phyloP scores from a whole-genome alignment of 208 protist genomes.

The Acanthamoeba castellanii region DNA sequence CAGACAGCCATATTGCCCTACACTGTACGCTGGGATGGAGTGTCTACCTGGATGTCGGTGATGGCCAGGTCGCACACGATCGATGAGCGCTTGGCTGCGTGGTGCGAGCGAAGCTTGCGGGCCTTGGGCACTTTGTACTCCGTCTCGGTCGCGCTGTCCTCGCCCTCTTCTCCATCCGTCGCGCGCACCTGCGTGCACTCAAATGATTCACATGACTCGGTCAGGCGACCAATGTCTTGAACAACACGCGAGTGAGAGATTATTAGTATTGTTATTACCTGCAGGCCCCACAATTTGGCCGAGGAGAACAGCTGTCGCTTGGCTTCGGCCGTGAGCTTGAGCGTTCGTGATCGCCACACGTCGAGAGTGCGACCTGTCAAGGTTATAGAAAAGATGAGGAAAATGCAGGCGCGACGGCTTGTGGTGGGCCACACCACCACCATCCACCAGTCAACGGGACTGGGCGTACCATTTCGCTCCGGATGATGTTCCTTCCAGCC shows the following conservation, averaged over 20 bases:
- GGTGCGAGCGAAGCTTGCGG: background rate
- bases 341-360: slow-evolving; percentile 42
- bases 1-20: background rate
- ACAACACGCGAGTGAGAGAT: background rate
- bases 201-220: no score
- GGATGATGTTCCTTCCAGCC: slow-evolving; percentile 51
- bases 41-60: slow-evolving; percentile 2
- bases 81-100: background rate
- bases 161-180: slow-evolving; percentile 33
- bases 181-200: background rate
- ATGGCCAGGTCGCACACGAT: slow-evolving; percentile 49
- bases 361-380: slow-evolving; percentile 17
- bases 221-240: background rate
- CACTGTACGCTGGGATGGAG: background rate
- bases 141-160: background rate
- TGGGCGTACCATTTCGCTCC: background rate
- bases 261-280: background rate
- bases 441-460: background rate
- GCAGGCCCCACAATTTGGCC: slow-evolving; percentile 41
- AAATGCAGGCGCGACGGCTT: background rate
- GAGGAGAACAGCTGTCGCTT: slow-evolving; percentile 46
- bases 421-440: no score
- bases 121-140: slow-evolving; percentile 32
- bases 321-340: slow-evolving; percentile 12
- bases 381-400: background rate